Percentiles rank a stretch among this genome's conserved stretches.
These are phyloP conservation scores for Metschnikowia lunata DNA, from an alignment of 805 yeast species.

Conservation along the genomic window DNA sequence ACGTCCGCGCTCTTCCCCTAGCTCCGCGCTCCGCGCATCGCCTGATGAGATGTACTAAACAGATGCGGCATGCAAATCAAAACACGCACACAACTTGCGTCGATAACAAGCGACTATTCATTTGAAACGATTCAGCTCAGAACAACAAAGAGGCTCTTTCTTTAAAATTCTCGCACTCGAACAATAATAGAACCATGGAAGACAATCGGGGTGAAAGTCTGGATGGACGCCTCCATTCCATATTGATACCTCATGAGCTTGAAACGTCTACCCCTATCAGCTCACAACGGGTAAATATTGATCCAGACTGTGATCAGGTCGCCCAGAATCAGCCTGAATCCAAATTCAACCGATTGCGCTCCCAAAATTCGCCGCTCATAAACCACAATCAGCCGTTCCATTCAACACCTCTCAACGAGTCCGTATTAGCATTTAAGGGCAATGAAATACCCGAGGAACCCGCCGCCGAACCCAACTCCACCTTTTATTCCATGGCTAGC, in stretches of 20 bases:
- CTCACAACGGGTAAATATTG: neutral
- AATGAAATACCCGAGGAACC: constrained; percentile 1
- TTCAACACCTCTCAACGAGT: constrained; percentile 5
- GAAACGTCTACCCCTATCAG: constrained; percentile 21
- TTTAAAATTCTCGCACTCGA: neutral
- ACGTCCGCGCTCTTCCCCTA: constrained; percentile 2
- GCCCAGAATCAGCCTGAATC: neutral
- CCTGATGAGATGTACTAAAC: neutral
- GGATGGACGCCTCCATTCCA: constrained; percentile 4
- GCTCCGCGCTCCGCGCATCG: constrained; percentile 1
- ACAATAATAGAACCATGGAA: neutral
- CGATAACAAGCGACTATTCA: too few relatives aligned
- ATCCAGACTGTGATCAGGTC: neutral
- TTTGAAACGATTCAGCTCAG: neutral
- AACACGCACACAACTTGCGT: neutral
- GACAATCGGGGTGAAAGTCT: neutral
- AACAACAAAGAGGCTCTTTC: neutral
- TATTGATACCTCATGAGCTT: constrained; percentile 10
- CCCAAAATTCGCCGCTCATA: neutral
- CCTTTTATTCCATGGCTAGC: constrained; percentile 7
- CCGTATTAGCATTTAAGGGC: constrained; percentile 4
- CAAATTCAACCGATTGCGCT: neutral
- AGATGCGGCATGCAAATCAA: neutral
- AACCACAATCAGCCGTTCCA: neutral
- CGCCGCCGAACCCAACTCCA: constrained; percentile 2